Evolutionary conservation across 1,284 basidiomycete species (phyloP).

Genomic region (Cronartium ribicola): DNA sequence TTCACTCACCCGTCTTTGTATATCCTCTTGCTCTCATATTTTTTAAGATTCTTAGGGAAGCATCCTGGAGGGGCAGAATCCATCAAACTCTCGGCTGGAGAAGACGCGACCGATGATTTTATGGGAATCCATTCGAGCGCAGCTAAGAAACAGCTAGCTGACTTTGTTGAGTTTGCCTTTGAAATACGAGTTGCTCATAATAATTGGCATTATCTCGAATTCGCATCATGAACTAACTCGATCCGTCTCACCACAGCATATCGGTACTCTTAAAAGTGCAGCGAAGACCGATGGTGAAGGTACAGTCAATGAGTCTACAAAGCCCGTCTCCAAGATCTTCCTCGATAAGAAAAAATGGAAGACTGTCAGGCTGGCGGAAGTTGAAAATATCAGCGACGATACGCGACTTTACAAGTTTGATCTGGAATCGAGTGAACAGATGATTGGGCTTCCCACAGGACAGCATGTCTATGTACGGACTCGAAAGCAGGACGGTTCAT

Average conservation of each 20-base stretch:
- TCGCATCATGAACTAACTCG: too few species aligned
- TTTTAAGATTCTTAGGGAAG: conserved; percentile 56
- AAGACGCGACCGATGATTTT: conserved; percentile 65
- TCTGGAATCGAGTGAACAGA: conserved; percentile 55
- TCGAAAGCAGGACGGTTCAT: conserved; percentile 54
- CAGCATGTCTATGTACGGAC: conserved; percentile 63
- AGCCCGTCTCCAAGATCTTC: conserved; percentile 52
- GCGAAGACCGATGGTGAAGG: conserved; percentile 18
- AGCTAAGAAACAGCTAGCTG: conserved; percentile 56
- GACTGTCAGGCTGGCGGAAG: conserved; percentile 54
- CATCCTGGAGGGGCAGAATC: conserved; percentile 65
- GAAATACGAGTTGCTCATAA: too few species aligned
- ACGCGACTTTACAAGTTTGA: conserved; percentile 60
- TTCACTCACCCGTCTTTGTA: conserved; percentile 49
- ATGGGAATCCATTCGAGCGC: conserved; percentile 60
- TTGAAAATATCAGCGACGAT: conserved; percentile 57
- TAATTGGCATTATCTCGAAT: too few species aligned
- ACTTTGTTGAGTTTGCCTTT: conserved; percentile 49
- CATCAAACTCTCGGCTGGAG: conserved; percentile 61
- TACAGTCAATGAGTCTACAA: neutral
- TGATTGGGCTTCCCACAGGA: conserved; percentile 62
- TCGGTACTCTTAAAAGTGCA: conserved; percentile 53
- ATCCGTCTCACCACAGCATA: conserved; percentile 38
- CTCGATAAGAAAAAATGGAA: conserved; percentile 60
- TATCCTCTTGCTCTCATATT: conserved; percentile 56